phyloP scores from a whole-genome alignment of 495 filamentous ascomycete genomes.

The Hypoxylon fuscum region DNA sequence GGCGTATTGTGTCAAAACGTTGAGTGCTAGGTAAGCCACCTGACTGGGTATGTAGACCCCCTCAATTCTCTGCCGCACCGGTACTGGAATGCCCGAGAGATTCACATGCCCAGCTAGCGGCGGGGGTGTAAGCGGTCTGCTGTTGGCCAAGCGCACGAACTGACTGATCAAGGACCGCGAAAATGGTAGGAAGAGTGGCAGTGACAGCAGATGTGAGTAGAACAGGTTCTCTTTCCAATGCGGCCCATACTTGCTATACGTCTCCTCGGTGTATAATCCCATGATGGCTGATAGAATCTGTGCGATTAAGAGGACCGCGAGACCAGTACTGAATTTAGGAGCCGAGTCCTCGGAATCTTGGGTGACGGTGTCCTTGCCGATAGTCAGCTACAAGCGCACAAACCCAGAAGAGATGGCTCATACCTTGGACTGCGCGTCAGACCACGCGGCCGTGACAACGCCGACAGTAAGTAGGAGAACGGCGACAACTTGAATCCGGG shows the following conservation, averaged over 20 bases:
- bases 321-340: conserved; percentile 73
- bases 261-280: conserved; percentile 91
- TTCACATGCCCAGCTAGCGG: conserved; percentile 44
- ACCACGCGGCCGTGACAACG: conserved; percentile 85
- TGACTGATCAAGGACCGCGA: conserved; percentile 59
- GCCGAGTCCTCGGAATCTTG: conserved; percentile 42
- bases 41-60: conserved; percentile 69
- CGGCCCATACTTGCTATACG: conserved; percentile 83
- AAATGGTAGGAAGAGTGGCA: conserved; percentile 73
- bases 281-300: conserved; percentile 92
- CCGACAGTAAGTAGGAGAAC: conserved; percentile 86
- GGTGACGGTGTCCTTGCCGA: conserved; percentile 41
- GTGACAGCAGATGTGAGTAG: conserved; percentile 83
- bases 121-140: conserved; percentile 56
- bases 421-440: conserved; percentile 86
- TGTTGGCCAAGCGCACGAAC: conserved; percentile 60
- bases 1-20: conserved; percentile 90
- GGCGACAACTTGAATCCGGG: conserved; percentile 76
- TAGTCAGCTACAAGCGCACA: conserved; percentile 11
- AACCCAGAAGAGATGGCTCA: conserved; percentile 29
- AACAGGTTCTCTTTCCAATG: conserved; percentile 98
- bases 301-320: conserved; percentile 84
- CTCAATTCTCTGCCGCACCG: conserved; percentile 44
- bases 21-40: conserved; percentile 75
- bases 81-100: conserved; percentile 39